Evolutionary conservation across 768 basidiomycete species (phyloP).

Genomic region (Stropharia rugosoannulata): DNA sequence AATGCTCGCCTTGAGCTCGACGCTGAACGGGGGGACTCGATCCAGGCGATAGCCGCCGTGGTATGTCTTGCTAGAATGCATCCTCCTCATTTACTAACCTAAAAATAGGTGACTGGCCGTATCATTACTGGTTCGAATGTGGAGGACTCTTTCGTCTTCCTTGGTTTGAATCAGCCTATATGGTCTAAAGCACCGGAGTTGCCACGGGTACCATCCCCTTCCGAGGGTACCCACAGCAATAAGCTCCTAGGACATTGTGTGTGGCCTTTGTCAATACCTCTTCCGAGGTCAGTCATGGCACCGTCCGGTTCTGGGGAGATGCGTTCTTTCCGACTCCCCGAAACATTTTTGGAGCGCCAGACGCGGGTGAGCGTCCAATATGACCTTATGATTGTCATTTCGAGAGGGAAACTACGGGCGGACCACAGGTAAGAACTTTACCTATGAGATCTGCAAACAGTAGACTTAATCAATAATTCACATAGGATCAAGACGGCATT

Average conservation of each 20-base stretch:
- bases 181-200: constrained; percentile 46
- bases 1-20: constrained; percentile 44
- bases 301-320: constrained; percentile 35
- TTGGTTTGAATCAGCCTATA: constrained; percentile 41
- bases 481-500: constrained; percentile 51
- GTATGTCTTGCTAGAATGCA: constrained; percentile 25
- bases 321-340: constrained; percentile 43
- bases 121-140: constrained; percentile 47
- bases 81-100: neutral
- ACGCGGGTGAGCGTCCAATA: constrained; percentile 50
- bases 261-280: constrained; percentile 48
- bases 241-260: constrained; percentile 47
- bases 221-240: constrained; percentile 35
- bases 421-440: constrained; percentile 40
- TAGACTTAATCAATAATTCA: neutral
- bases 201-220: constrained; percentile 40
- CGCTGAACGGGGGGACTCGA: constrained; percentile 52
- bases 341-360: constrained; percentile 52
- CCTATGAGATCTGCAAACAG: neutral
- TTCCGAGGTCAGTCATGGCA: constrained; percentile 42
- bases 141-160: constrained; percentile 43
- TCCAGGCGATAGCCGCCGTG: constrained; percentile 43
- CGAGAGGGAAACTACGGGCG: constrained; percentile 45
- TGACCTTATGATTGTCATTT: constrained; percentile 44
- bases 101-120: constrained; percentile 45